Conservation (phyloP, 2,329 filamentous ascomycete genomes). For the Colletotrichum sp. region DNA sequence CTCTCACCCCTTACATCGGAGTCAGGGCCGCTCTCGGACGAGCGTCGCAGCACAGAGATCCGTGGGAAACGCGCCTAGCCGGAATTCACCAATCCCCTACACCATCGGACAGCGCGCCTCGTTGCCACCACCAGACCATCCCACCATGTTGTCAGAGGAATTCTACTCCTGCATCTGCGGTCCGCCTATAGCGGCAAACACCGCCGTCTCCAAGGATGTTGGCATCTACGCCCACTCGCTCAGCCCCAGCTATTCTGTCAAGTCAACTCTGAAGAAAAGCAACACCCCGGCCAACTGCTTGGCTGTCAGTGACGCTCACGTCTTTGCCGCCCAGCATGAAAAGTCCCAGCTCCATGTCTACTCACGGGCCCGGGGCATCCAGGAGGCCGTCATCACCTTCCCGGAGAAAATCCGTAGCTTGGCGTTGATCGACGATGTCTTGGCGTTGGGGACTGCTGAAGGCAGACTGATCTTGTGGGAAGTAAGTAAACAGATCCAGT, state of each 20-base stretch:
- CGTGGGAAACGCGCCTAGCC: not conserved
- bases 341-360: slow-evolving; percentile 96
- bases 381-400: slow-evolving; percentile 88
- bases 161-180: slow-evolving; percentile 65
- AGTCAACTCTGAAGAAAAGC: slow-evolving; percentile 89
- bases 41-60: not conserved
- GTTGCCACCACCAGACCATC: not conserved
- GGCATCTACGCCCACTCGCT: slow-evolving; percentile 87
- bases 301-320: slow-evolving; percentile 79
- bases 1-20: slow-evolving; percentile 1
- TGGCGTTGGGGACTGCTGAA: slow-evolving; percentile 82
- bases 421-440: slow-evolving; percentile 72
- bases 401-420: slow-evolving; percentile 84
- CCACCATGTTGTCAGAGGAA: slow-evolving; percentile 62
- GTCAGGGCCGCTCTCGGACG: slow-evolving; percentile 2
- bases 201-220: slow-evolving; percentile 74
- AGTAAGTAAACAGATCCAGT: slow-evolving; percentile 53
- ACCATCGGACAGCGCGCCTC: not conserved
- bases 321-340: slow-evolving; percentile 90
- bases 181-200: slow-evolving; percentile 64
- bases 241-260: slow-evolving; percentile 77
- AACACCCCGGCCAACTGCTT: slow-evolving; percentile 79
- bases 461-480: slow-evolving; percentile 93
- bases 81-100: not conserved
- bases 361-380: slow-evolving; percentile 79